Evolutionary conservation across 108 stramenopile genomes (phyloP), one percentile per base, ranked within the genome.

Genomic region (Fragilariopsis cylindrus): DNA sequence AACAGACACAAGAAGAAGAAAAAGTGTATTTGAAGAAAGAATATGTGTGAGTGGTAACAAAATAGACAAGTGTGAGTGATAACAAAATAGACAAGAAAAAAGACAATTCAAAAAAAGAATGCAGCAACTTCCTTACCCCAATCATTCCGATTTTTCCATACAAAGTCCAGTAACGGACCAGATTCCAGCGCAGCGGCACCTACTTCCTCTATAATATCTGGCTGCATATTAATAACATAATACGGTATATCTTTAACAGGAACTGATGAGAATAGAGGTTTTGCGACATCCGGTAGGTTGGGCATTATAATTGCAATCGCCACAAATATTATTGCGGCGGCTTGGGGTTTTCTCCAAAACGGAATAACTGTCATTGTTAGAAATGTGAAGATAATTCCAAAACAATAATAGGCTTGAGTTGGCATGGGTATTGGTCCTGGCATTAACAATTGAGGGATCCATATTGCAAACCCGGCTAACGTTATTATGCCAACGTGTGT

Each of bases 151-250:
- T 63, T 63, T 43, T 63, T 44, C 62, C 62, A 63, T 3, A 63
- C 62, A 63, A 63, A 63, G 15, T 63, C 62, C 62, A 63, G 42
- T 40, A 63, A n/a, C 62, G 40, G 62, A 12, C 62, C 62, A n/a
- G 62, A 9, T 44, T 63, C 62, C 11, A 63, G 62, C 62, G 62
- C 62, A 5, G 62, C 6, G 6, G 42, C 43, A 45, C 62, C 62
- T 11, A 43, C 42, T 21, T 30, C 62, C 1, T 63, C 62, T 11
- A 63, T 5, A 7, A 63, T 63, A 12, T 63, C 62, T 42, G 62
- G 62, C 46, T 63, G 13, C 39, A 41, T 16, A 43, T 63, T 63
- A 44, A 63, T 63, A 44, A 63, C 62, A 3, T 8, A 11, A 42
- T 63, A n/a, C n/a, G 42, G 43, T 13, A 63, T 63, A 11, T 63